Base-by-base conservation (phyloP, 2,329 filamentous ascomycete genomes). In the Waltergamsia citrina region DNA sequence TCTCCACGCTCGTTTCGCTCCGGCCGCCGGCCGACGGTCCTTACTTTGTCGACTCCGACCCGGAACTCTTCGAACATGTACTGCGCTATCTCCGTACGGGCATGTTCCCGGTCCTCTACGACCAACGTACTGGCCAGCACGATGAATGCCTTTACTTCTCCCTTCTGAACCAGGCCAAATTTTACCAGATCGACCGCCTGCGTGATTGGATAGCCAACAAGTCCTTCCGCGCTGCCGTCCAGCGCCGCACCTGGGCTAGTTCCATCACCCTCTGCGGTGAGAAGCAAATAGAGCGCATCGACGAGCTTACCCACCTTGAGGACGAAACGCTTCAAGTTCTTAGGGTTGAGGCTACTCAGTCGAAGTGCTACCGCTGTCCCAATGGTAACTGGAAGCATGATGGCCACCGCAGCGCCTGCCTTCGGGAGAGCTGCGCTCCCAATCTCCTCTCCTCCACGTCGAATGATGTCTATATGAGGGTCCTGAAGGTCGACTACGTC, bases 21-120 rank as follows among this genome's bases (percentile, higher is more conserved):
- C 36, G 25, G 3, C 35, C 41, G 11, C 34, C 28, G 6, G 27
- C 16, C 14, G n/a, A 24, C 20, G 34, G 18, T 7, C 32, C 51
- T 11, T 58, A 56, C 43, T 60, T 60, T 41, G 37, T 64, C 23
- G 58, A 62, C 39, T 49, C 51, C 1, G 58, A 62, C 35, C 48
- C 52, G 0, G 45, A 46, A 4, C 34, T 57, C 6, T 63, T 64
- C 40, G 39, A 42, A 11, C 48, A 61, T 32, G 43, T 61, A 34
- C 45, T 59, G 20, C 44, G 48, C 11, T 56, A 53, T 41, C 48
- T 60, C 29, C 52, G 55, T 22, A 50, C 48, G 5, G 45, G 48
- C 6, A 39, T 47, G 14, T 49, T 51, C 34, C 56, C 60, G 0
- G 35, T 64, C 6, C 57, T 59, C 42, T 62, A 48, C 38, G 33